Percentiles rank a stretch among this genome's conserved stretches.
Evolutionary conservation across 345 rosid genomes (phyloP).

Genomic region (Eucalyptus decipiens): DNA sequence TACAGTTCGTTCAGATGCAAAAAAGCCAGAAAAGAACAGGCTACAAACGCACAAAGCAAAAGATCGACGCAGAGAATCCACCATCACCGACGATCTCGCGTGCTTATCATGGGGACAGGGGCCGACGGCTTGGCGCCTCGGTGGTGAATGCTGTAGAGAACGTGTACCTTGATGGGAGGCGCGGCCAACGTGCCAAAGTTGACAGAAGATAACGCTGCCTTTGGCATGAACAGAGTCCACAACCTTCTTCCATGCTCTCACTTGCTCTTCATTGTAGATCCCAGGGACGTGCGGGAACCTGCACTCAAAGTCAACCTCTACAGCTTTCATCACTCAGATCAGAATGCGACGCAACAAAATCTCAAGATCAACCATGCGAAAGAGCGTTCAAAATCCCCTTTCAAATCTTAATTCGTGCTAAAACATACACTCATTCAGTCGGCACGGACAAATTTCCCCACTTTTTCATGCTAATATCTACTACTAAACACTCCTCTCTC

Average conservation of each 20-base stretch:
- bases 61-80: not conserved
- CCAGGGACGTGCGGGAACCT: slow-evolving; percentile 98
- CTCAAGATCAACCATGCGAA: not conserved
- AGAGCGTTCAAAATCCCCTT: not conserved
- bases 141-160: not conserved
- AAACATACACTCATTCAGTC: not conserved
- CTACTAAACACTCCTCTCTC: not conserved
- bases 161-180: slow-evolving; percentile 64
- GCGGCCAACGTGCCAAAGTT: slow-evolving; percentile 96
- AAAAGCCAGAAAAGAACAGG: not conserved
- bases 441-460: not conserved
- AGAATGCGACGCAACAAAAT: not conserved
- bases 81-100: not conserved
- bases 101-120: not conserved
- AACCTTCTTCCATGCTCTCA: slow-evolving; percentile 76
- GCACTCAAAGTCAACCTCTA: not conserved
- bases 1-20: not conserved
- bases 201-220: slow-evolving; percentile 86
- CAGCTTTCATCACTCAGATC: not conserved
- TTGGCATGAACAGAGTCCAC: slow-evolving; percentile 78
- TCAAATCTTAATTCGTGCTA: not conserved
- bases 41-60: too few relatives aligned
- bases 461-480: not conserved
- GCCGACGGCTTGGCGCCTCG: not conserved
- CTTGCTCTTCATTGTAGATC: slow-evolving; percentile 74